Base-by-base conservation (phyloP, 1,284 basidiomycete species). In the Athelia psychrophila region DNA sequence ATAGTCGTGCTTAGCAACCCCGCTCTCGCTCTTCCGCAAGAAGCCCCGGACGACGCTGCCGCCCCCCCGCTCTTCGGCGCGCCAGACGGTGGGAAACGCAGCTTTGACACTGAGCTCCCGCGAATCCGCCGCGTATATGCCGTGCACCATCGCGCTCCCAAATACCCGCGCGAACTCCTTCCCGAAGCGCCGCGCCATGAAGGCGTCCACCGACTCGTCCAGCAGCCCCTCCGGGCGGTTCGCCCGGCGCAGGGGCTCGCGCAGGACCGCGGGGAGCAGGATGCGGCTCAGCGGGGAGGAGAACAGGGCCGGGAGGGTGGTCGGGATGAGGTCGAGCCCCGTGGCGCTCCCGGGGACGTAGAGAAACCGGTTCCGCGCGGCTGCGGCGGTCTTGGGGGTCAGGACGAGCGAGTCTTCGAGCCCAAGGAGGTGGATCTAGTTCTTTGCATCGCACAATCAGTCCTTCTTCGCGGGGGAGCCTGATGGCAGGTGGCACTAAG, bases 51-150 rank as follows among this genome's bases (percentile, higher is more conserved):
- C 62, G 19, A 95, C 73, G 42, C 89, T 86, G 0, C 90, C 90
- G 13, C 79, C 72, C 3, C 84, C 84, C 6, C 74, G 63, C 48
- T 82, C 76, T 64, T 93, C 88, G 0, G 84, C 74, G 23, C 86
- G 80, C 78, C 82, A 89, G 18, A 97, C 60, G 3, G 75, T 73
- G 0, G 90, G 86, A 62, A 98, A 91, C 1, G 92, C 80, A 3
- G 91, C 80, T 2, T 86, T 79, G 0, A 93, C 75, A 56, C 92
- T 94, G 9, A 98, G 70, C 32, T 73, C 61, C 1, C 88, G 72
- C 2, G 93, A 83, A 61, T 96, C 93, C 0, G 92, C 84, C 1
- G 93, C 94, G 64, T 97, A 98, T 54, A 99, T 91, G 0, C 95
- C 96, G 61, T 98, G 95, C 1, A 95, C 82, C 56, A 98, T 76